Conservation (phyloP, 179 eudicot genomes). For the Beta macrorhiza region DNA sequence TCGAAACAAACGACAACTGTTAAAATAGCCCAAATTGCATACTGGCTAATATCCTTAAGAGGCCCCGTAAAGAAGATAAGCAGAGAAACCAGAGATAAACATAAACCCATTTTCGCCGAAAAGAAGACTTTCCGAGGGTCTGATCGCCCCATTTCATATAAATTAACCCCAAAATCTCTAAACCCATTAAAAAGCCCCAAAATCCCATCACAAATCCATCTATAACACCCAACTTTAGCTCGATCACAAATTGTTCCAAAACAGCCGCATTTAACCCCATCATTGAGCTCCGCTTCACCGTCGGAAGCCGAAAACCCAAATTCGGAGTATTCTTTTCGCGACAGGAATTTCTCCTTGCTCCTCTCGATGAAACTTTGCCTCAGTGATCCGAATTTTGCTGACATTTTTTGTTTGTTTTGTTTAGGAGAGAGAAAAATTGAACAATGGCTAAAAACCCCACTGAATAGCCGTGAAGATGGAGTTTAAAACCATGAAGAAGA, state of each 20-base stretch:
- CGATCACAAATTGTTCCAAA: conserved; percentile 16
- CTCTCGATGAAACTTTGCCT: conserved; percentile 23
- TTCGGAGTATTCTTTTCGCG: conserved; percentile 21
- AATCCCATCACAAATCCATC: conserved; percentile 26
- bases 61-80: conserved; percentile 32
- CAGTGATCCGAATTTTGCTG: conserved; percentile 21
- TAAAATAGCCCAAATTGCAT: conserved; percentile 34
- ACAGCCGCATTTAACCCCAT: conserved; percentile 16
- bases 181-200: conserved; percentile 13
- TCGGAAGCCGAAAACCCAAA: conserved; percentile 19
- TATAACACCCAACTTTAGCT: conserved; percentile 14
- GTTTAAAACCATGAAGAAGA: conserved; percentile 14
- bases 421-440: not conserved
- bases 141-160: conserved; percentile 35
- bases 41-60: conserved; percentile 24
- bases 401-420: conserved; percentile 8
- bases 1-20: conserved; percentile 38
- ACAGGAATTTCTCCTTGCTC: conserved; percentile 25
- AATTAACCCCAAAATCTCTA: conserved; percentile 20
- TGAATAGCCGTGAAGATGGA: conserved; percentile 14
- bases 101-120: conserved; percentile 30
- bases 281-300: not conserved
- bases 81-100: conserved; percentile 29
- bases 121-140: conserved; percentile 34
- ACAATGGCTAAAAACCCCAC: not conserved